A percentile compares a stretch with the other conserved stretches of the same genome.
Conservation (phyloP, 2,329 filamentous ascomycete species). For the Trichoderma endophyticum region DNA sequence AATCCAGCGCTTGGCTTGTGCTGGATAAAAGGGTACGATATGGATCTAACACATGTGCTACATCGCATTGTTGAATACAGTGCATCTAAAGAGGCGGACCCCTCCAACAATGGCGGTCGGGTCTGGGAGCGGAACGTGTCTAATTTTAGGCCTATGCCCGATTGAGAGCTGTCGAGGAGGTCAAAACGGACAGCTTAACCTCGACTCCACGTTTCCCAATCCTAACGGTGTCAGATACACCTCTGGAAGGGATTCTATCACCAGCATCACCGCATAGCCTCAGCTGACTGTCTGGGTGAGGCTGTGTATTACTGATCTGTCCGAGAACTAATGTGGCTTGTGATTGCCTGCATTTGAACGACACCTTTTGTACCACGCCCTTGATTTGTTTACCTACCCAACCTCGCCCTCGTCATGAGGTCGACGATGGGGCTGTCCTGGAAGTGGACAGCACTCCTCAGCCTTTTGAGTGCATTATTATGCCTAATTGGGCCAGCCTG, state of each 20-base stretch:
- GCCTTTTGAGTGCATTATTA: constrained; percentile 56
- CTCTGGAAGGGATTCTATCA: constrained; percentile 16
- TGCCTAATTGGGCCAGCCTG: constrained; percentile 63
- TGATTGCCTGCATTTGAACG: not conserved
- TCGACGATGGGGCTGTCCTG: constrained; percentile 49
- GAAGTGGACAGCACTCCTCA: constrained; percentile 63
- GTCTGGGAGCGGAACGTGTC: constrained; percentile 1
- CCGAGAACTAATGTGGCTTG: constrained; percentile 9
- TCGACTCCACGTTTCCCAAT: constrained; percentile 17
- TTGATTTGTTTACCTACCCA: constrained; percentile 17
- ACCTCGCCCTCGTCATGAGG: constrained; percentile 43
- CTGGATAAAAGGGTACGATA: not conserved
- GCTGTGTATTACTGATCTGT: not conserved
- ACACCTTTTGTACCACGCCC: not conserved
- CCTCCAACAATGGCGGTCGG: constrained; percentile 16
- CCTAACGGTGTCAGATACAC: constrained; percentile 1
- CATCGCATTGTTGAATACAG: constrained; percentile 14
- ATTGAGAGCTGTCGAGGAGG: constrained; percentile 25
- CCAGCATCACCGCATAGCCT: not conserved
- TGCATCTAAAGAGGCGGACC: constrained; percentile 18
- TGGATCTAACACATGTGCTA: not conserved
- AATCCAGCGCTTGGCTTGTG: not conserved
- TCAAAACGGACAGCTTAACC: constrained; percentile 30
- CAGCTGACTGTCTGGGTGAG: not conserved
- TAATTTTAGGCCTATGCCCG: constrained; percentile 22